Base-by-base conservation (phyloP, 306 rosid genomes). In the Fagus sylvatica region DNA sequence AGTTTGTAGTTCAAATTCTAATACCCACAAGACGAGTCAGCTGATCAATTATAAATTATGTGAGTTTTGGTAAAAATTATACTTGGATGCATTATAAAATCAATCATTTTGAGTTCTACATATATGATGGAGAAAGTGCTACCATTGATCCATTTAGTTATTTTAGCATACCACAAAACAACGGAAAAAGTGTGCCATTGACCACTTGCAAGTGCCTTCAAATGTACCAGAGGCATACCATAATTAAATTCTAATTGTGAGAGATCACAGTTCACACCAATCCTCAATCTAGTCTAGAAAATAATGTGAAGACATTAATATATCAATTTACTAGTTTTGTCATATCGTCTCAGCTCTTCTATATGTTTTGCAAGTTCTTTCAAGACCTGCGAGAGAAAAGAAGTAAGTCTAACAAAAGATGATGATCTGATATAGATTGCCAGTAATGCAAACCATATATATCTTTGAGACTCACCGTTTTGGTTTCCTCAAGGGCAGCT, bases 401-500 rank as follows among this genome's bases (percentile, higher is more conserved):
- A 30, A 80, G 11, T 32, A 40, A 66, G 8, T 13, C 60, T 56
- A 79, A 71, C 57, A 71, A n/a, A 57, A 53, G n/a, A n/a, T n/a
- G 17, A 2, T 72, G 32, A 67, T 73, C 71, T 61, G 4, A 66
- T 65, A 65, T n/a, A 39, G 48, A 41, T 6, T 65, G 70, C 74
- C 51, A 19, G 32, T 39, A 66, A 36, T 43, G 76, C 56, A 4
- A 40, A 55, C 53, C 46, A 10, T 41, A 7, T 36, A 28, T 22
- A 43, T 43, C 17, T 13, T 28, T 41, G 5, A 42, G 53, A 76
- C 97, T 90, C 78, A 94, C 98, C 76, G 43, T 81, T 82, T 87
- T 94, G 60, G 90, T 86, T 11, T 84, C 89, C 57, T 83, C 88
- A 72, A 92, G 85, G 65, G 88, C 84, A 54, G 72, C 89, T 85